Percentiles rank a stretch among this genome's conserved stretches.
phyloP scores from a whole-genome alignment of 805 yeast species.

The Pichia cabralensis region DNA sequence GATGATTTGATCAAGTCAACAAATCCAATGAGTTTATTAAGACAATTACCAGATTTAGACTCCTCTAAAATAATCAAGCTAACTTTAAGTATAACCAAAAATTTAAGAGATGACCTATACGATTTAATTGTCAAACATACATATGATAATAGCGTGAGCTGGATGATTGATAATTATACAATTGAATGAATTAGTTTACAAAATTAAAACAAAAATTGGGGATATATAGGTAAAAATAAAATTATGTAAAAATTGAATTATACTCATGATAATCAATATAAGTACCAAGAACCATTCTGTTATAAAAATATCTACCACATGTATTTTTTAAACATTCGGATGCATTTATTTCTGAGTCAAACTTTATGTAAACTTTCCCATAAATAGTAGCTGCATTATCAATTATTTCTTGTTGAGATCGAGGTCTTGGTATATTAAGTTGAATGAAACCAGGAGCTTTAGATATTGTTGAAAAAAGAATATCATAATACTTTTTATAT shows the following conservation, averaged over 20 bases:
- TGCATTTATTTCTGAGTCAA: conserved; percentile 42
- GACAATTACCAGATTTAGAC: conserved; percentile 63
- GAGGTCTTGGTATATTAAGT: too few relatives aligned
- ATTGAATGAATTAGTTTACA: neutral
- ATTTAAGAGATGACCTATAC: conserved; percentile 58
- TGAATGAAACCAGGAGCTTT: conserved; percentile 43
- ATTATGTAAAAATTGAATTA: too few relatives aligned
- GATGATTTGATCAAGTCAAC: conserved; percentile 45
- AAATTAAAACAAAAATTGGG: too few relatives aligned
- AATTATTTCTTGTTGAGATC: too few relatives aligned
- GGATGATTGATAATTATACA: conserved; percentile 16
- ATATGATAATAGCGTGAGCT: conserved; percentile 34
- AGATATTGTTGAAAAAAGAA: conserved; percentile 4
- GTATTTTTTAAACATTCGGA: conserved; percentile 41
- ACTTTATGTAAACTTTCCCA: conserved; percentile 67
- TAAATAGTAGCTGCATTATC: too few relatives aligned
- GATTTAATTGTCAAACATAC: conserved; percentile 55
- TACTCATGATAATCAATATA: conserved; percentile 54
- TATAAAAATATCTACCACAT: conserved; percentile 60
- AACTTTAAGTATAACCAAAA: conserved; percentile 70
- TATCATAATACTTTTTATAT: neutral
- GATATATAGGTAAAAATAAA: too few relatives aligned
- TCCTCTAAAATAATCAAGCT: conserved; percentile 69
- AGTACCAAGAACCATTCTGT: conserved; percentile 57
- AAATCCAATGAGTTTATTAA: conserved; percentile 66